Base-by-base conservation (phyloP, 768 basidiomycete genomes). In the Leccinum boreale region DNA sequence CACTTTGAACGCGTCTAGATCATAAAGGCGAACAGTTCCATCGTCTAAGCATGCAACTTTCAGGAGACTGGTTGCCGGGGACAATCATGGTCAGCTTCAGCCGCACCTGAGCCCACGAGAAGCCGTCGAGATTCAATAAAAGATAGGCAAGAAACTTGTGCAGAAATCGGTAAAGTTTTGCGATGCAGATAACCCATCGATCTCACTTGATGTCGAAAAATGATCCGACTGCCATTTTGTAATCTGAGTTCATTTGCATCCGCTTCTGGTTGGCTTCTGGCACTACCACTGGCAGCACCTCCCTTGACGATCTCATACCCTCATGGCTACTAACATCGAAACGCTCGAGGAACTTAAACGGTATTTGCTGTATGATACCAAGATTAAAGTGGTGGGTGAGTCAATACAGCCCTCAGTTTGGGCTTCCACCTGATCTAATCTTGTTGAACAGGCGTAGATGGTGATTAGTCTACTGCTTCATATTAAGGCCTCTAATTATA, bases 331-430 rank as follows among this genome's bases (percentile, higher is more conserved):
- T n/a, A 4, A 49, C 9, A 51, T 42, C 42, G 77, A 73, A 39
- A 80, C 83, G 33, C 59, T 86, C 2, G 71, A 83, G 9, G 85
- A 90, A 6, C 78, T 97, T 53, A 72, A 78, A 58, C 36, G 65
- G 5, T 67, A 85, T 14, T 75, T 96, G 52, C 57, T 63, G 35
- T 3, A 79, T 65, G 92, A 95, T 70, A 82, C 75, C 68, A 97
- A 96, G 74, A 85, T 98, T 66, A 96, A 97, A 76, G 91, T 98
- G 29, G 95, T 93, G 53, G 94, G 94, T 92, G 52, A 60, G 85
- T 74, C 9, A 28, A 28, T 28, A 19, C 50, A 35, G 47, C 24
- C 50, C 47, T 44, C 15, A 29, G 35, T 57, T 28, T 51, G 35
- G 56, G 52, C 44, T 44, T n/a, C 31, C 42, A n/a, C 19, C 19